phyloP scores from a whole-genome alignment of 1,284 basidiomycete species.

The Sphagnurus paluster region DNA sequence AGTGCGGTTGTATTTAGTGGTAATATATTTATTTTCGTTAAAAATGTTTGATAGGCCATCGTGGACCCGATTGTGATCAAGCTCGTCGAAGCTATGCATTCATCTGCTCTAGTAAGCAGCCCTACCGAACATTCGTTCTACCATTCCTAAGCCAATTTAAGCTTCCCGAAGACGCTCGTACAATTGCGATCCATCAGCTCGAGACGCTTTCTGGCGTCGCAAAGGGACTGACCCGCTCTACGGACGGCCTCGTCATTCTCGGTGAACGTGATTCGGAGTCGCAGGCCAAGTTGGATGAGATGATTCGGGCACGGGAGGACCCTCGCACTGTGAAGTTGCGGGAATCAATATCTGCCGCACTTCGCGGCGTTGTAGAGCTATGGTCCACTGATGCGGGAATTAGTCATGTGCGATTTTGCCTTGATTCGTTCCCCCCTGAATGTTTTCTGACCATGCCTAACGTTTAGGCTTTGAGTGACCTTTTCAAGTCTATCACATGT shows the following conservation, averaged over 20 bases:
- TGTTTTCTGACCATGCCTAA: conserved; percentile 6
- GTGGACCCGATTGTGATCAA: conserved; percentile 75
- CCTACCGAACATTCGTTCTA: too few relatives aligned
- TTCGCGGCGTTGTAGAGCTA: conserved; percentile 62
- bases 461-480: conserved; percentile 68
- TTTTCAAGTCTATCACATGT: conserved; percentile 80
- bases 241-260: conserved; percentile 62
- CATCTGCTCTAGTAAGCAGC: conserved; percentile 46
- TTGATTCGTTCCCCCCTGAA: not conserved
- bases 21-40: not conserved
- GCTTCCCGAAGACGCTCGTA: conserved; percentile 69
- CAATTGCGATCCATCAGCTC: conserved; percentile 64
- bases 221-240: conserved; percentile 77
- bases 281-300: conserved; percentile 48
- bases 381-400: conserved; percentile 74
- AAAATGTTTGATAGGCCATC: conserved; percentile 53
- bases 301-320: conserved; percentile 65
- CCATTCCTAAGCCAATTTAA: conserved; percentile 29
- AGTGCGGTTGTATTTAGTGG: conserved; percentile 35
- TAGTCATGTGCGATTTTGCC: conserved; percentile 59
- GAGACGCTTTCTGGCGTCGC: conserved; percentile 81
- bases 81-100: conserved; percentile 61
- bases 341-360: conserved; percentile 58
- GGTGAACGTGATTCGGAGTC: conserved; percentile 58
- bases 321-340: conserved; percentile 62